These are phyloP conservation scores for Cercospora brassicicola DNA, from an alignment of 2,329 filamentous ascomycete species.

Conservation along the genomic window DNA sequence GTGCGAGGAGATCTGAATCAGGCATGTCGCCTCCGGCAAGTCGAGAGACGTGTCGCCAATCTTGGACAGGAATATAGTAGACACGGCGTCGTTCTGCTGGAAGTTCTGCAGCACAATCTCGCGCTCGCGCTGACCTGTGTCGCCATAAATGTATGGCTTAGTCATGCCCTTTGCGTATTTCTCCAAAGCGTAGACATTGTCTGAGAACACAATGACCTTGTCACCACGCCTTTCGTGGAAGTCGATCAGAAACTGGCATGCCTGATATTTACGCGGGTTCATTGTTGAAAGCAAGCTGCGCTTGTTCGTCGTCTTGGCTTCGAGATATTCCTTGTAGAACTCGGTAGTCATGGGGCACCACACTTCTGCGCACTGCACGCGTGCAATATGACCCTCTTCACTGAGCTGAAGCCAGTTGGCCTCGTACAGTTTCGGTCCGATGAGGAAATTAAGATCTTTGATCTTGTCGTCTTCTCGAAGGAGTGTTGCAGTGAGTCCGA, in stretches of 20 bases:
- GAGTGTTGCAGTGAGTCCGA: slow-evolving; percentile 89
- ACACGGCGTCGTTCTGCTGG: slow-evolving; percentile 84
- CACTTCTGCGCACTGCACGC: slow-evolving; percentile 96
- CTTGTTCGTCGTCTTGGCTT: slow-evolving; percentile 62
- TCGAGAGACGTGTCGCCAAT: slow-evolving; percentile 98
- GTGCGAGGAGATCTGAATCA: slow-evolving; percentile 96
- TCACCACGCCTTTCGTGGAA: slow-evolving; percentile 93
- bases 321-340: slow-evolving; percentile 92
- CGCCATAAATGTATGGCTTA: slow-evolving; percentile 89
- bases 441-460: slow-evolving; percentile 92
- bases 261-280: slow-evolving; percentile 97
- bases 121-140: slow-evolving; percentile 81
- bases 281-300: slow-evolving; percentile 81
- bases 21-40: slow-evolving; percentile 89
- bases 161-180: slow-evolving; percentile 79
- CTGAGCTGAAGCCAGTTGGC: slow-evolving; percentile 99
- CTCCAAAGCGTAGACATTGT: slow-evolving; percentile 91
- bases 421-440: slow-evolving; percentile 95
- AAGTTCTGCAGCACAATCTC: slow-evolving; percentile 89
- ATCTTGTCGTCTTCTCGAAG: slow-evolving; percentile 98
- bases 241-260: slow-evolving; percentile 96
- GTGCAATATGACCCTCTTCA: slow-evolving; percentile 93
- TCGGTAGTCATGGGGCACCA: slow-evolving; percentile 99
- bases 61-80: slow-evolving; percentile 93
- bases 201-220: slow-evolving; percentile 97